Base-by-base conservation (phyloP, 1,139 yeast genomes). In the Diutina pseudorugosa region DNA sequence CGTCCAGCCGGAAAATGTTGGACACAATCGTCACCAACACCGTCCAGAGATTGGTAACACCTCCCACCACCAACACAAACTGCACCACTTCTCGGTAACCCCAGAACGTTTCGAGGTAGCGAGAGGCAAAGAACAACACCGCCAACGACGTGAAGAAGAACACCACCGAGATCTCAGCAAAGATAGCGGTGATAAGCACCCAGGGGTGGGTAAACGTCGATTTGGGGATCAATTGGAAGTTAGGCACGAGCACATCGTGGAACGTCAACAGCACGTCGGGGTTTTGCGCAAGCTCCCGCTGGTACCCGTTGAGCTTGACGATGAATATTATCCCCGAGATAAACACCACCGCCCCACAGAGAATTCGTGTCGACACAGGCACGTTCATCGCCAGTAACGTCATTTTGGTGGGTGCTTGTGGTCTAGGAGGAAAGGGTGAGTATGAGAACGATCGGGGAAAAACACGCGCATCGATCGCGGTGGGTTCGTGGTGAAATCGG, bases 141-240 rank as follows among this genome's bases (percentile, higher is more conserved):
- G 71, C 57, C 6, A 75, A 61, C 1, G 88, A 78, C 4, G 79
- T 55, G 5, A 77, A 12, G 55, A 81, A 76, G 44, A 79, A 73
- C 56, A 82, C 59, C 1, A 83, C 53, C 19, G 80, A 69, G 30
- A 77, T 75, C 62, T 89, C 96, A 1, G 88, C 82, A 64, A 87
- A 85, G 18, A 87, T 76, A 0, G 94, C 75, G 2, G 87, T 77
- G 40, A 82, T 60, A n/a, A 88, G 59, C 1, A 87, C 87, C 91
- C 95, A 85, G 4, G 96, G 95, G 57, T 80, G 76, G 54, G 68
- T 68, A 3, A 83, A 62, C 0, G 86, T 76, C 52, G 74, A 70
- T 21, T 75, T 69, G 3, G 96, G 96, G 5, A 88, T 78, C 63
- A 88, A 70, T 63, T 87, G 91, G 53, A 89, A 61, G 53, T 75